phyloP scores from a whole-genome alignment of 2,329 filamentous ascomycete genomes.

The Escovopsis sp. region DNA sequence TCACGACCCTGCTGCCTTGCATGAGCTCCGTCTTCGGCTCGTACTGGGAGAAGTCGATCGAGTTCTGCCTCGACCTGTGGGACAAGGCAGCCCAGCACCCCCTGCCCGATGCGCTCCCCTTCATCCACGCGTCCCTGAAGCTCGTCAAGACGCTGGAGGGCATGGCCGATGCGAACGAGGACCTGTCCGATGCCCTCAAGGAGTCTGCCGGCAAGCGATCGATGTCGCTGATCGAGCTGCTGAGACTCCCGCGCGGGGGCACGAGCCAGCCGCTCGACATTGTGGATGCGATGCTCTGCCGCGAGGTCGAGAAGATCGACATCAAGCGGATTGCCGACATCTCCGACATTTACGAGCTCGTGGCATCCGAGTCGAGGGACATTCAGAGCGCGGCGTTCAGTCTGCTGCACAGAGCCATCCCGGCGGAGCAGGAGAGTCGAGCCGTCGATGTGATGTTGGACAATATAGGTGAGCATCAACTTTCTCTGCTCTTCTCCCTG shows the following conservation, averaged over 20 bases:
- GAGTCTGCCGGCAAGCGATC: constrained; percentile 42
- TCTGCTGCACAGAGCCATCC: constrained; percentile 67
- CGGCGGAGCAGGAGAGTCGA: constrained; percentile 61
- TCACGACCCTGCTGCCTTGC: constrained; percentile 51
- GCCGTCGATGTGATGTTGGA: constrained; percentile 65
- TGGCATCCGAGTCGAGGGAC: constrained; percentile 59
- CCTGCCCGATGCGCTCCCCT: constrained; percentile 38
- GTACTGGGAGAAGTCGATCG: constrained; percentile 60
- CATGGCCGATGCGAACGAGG: constrained; percentile 67
- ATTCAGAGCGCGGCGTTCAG: constrained; percentile 72
- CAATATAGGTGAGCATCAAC: constrained; percentile 35
- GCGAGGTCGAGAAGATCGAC: constrained; percentile 51
- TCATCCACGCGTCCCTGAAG: constrained; percentile 58
- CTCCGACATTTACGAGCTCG: constrained; percentile 56
- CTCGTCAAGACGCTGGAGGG: constrained; percentile 49
- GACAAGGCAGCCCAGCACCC: constrained; percentile 26
- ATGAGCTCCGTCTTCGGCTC: constrained; percentile 76
- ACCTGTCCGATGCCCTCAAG: constrained; percentile 61
- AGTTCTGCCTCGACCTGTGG: constrained; percentile 46
- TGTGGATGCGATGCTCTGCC: constrained; percentile 58
- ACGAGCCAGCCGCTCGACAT: constrained; percentile 55
- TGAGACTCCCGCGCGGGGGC: constrained; percentile 35
- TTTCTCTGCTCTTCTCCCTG: background rate
- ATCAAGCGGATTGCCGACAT: constrained; percentile 47
- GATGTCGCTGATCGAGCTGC: constrained; percentile 44